Evolutionary conservation across 768 basidiomycete genomes (phyloP).

Genomic region (Leccinum longicurvipes): DNA sequence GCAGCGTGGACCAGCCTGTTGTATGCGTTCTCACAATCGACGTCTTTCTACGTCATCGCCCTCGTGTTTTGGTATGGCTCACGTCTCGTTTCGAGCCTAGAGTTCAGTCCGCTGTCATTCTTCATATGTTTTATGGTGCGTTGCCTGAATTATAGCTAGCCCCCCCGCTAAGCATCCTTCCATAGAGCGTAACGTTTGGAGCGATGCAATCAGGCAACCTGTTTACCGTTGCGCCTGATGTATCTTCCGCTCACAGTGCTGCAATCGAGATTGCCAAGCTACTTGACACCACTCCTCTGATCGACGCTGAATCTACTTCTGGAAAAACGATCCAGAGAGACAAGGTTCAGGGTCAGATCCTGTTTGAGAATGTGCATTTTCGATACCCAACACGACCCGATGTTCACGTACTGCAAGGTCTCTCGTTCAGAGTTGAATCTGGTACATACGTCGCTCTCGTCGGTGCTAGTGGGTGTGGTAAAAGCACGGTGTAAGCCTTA

Average conservation of each 20-base stretch:
- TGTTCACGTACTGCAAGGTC: constrained; percentile 76
- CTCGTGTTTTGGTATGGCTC: constrained; percentile 82
- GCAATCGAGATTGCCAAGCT: constrained; percentile 72
- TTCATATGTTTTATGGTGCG: constrained; percentile 81
- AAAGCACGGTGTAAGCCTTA: constrained; percentile 66
- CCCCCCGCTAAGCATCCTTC: background rate
- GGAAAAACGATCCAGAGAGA: constrained; percentile 50
- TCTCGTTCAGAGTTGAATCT: constrained; percentile 68
- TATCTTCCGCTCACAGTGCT: constrained; percentile 79
- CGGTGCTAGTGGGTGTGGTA: constrained; percentile 78
- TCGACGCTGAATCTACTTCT: constrained; percentile 72
- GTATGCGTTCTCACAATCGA: constrained; percentile 72
- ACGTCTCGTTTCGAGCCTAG: constrained; percentile 49
- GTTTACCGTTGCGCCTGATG: constrained; percentile 83
- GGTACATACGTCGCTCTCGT: constrained; percentile 84
- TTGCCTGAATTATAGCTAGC: background rate
- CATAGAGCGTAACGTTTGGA: constrained; percentile 68
- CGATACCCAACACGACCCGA: constrained; percentile 88
- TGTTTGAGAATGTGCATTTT: constrained; percentile 81
- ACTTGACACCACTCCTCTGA: constrained; percentile 70
- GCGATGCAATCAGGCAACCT: constrained; percentile 89
- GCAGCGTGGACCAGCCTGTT: constrained; percentile 62
- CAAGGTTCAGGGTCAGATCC: constrained; percentile 59
- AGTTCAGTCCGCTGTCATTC: constrained; percentile 62
- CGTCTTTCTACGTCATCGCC: constrained; percentile 77